These are phyloP conservation scores for Lyophyllum shimeji DNA, from an alignment of 768 basidiomycete species.

Conservation along the genomic window DNA sequence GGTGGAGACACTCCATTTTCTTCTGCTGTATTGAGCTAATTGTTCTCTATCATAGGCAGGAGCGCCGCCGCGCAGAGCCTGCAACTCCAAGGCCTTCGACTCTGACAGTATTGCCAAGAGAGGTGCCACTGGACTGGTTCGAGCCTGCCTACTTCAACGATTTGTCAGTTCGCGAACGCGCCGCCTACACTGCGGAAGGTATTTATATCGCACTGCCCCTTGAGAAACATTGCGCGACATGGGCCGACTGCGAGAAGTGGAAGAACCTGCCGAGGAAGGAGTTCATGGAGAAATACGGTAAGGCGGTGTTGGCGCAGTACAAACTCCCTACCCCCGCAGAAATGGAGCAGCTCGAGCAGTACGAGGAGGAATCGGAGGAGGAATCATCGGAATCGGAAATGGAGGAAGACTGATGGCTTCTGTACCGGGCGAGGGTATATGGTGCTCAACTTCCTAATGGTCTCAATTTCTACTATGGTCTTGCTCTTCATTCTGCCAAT, in stretches of 20 bases:
- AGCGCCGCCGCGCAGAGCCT: background rate
- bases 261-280: constrained; percentile 15
- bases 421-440: background rate
- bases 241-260: constrained; percentile 12
- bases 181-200: constrained; percentile 8
- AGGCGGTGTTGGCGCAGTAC: constrained; percentile 19
- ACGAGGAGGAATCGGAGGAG: constrained; percentile 5
- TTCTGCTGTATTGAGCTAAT: background rate
- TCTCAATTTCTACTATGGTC: too few species aligned
- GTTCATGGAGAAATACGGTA: constrained; percentile 19
- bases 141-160: background rate
- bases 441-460: too few species aligned
- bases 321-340: constrained; percentile 21
- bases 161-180: constrained; percentile 13
- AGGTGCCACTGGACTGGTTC: background rate
- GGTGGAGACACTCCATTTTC: background rate
- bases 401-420: background rate
- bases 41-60: background rate
- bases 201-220: constrained; percentile 19
- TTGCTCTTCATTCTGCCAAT: too few species aligned
- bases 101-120: background rate
- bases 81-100: background rate
- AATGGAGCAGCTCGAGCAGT: constrained; percentile 7
- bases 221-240: constrained; percentile 3
- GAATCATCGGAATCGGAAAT: background rate